Evolutionary conservation across 2,329 filamentous ascomycete species (phyloP), one percentile per base, ranked within the genome.

Genomic region (Camillea tinctor): DNA sequence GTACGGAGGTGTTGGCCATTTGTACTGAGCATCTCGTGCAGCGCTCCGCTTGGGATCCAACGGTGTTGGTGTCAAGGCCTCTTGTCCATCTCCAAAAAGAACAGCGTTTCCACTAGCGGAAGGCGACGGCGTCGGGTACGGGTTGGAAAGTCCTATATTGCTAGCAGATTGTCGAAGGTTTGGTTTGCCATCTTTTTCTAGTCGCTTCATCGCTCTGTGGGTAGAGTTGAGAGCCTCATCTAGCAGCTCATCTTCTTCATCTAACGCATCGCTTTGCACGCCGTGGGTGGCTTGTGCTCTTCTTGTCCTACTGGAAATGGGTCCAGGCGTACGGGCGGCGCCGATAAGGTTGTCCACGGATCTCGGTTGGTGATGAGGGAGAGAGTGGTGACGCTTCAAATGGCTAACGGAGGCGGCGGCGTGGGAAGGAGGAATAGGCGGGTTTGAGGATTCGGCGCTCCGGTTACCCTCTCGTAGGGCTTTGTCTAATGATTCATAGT

Each of bases 1-100:
- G 68, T 97, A 97, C 3, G 95, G 94, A 21, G 95, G 95, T 17
- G 95, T 98, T 2, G 93, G 94, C 90, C 93, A 97, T 77, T 97
- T 95, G 69, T 84, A 80, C 63, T 84, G 78, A 20, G 69, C 64
- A 26, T 80, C 77, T 1, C 78, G 70, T 80, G 56, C 66, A 4
- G 60, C 58, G 23, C 84, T 83, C 72, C 86, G 86, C 70, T 82
- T 81, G 57, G 91, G 86, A 66, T 91, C 84, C 64, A 93, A 76
- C 11, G 91, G 90, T 74, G 89, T 91, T 8, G 89, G 86, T 1
- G 88, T 84, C 36, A 88, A 75, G 0, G 80, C 80, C 70, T 88
- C 84, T 40, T 84, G 81, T 23, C 83, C 81, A 40, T 88, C 86
- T n/a, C 86, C 85, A 73, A 94, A 96, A 24, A 90, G 82, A 24